Evolutionary conservation across 345 rosid species (phyloP), one percentile per base, ranked within the genome.

Genomic region (Populus pruinosa): DNA sequence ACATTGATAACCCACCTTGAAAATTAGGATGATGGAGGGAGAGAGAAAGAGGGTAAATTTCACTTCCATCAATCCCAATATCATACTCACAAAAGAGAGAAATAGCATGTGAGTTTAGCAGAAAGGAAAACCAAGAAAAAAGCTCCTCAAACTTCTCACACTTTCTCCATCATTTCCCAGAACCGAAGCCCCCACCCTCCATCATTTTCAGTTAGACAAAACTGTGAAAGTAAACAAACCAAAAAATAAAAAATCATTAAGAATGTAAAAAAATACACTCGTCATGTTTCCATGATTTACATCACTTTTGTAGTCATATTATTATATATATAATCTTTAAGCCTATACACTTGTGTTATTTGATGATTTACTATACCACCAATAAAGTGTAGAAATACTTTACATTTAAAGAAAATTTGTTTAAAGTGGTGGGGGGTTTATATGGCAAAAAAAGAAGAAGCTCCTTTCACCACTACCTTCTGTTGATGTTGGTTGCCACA

Each of bases 401-500:
- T 68, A 14, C 12, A 16, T 35, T 21, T 10, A 7, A n/a, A 23
- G 64, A 10, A n/a, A 59, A 4, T 16, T 47, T 39, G 27, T 2
- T 20, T 23, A 27, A 59, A 21, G 33, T 25, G 41, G 21, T 29
- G 33, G 29, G 61, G 43, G n/a, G 63, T 5, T 35, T 18, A 5
- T 25, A 69, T 5, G 39, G 31, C 39, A 62, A 20, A 71, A 70
- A 43, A 44, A 43, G 18, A 33, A 33, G 29, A 27, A 31, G 84
- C 79, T 81, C 56, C 76, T 82, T 83, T 77, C 78, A 78, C 87
- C 79, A n/a, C 81, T 62, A 59, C 56, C 72, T 66, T 79, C 70
- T 73, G 79, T 77, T 81, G 85, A 66, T 80, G 89, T 88, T 88
- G 85, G 89, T 86, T 82, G 88, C 85, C 89, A 87, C 90, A 89